These are phyloP conservation scores for Stylonectria norvegica DNA, from an alignment of 2,329 filamentous ascomycete genomes.

Conservation along the genomic window DNA sequence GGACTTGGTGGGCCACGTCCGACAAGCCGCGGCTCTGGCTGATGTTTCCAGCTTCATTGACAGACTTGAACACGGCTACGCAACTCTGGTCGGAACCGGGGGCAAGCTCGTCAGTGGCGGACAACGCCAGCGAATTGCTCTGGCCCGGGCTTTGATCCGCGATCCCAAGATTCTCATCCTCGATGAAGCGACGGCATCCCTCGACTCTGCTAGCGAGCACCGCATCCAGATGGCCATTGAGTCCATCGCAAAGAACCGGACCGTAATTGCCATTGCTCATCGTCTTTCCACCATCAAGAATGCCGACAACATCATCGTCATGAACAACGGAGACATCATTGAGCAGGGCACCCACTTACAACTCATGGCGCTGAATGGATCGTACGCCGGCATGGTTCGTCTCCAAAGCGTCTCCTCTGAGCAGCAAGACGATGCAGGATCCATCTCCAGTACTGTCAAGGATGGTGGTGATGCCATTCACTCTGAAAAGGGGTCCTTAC, in stretches of 20 bases:
- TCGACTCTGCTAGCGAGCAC: constrained; percentile 57
- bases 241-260: constrained; percentile 49
- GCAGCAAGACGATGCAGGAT: constrained; percentile 28
- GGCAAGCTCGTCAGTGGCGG: constrained; percentile 57
- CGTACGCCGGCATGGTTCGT: constrained; percentile 53
- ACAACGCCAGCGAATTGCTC: constrained; percentile 57
- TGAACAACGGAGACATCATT: constrained; percentile 56
- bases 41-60: constrained; percentile 57
- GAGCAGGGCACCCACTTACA: constrained; percentile 63
- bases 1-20: constrained; percentile 50
- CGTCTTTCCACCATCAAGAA: constrained; percentile 58
- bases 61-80: constrained; percentile 51
- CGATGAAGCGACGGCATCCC: constrained; percentile 59
- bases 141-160: constrained; percentile 55
- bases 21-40: constrained; percentile 53
- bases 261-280: constrained; percentile 65
- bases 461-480: constrained; percentile 43
- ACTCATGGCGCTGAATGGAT: constrained; percentile 48
- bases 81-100: constrained; percentile 49
- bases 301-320: constrained; percentile 65
- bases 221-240: constrained; percentile 51
- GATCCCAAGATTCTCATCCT: constrained; percentile 57
- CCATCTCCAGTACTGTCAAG: constrained; percentile 29
- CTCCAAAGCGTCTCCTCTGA: constrained; percentile 38
- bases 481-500: constrained; percentile 37